These are phyloP conservation scores for Hsuehochloa calcarea DNA, from an alignment of 176 grass and related monocot species.

Conservation along the genomic window DNA sequence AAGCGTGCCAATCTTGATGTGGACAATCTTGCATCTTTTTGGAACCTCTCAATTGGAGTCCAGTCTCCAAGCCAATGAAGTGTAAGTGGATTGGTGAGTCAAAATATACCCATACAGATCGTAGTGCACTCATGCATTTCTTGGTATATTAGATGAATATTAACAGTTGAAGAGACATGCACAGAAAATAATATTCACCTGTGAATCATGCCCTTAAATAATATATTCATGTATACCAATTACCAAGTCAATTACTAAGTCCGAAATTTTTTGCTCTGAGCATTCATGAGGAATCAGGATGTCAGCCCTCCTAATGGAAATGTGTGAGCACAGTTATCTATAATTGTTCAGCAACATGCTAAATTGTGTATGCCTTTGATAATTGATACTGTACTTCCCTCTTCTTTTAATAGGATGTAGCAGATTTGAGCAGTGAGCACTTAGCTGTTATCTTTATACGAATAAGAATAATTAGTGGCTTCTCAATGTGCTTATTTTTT, in stretches of 20 bases:
- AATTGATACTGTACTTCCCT: slow-evolving; percentile 2
- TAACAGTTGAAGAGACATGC: background rate
- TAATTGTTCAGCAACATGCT: slow-evolving; percentile 8
- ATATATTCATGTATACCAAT: background rate
- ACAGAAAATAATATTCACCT: slow-evolving; percentile 22
- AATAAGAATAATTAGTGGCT: slow-evolving; percentile 10
- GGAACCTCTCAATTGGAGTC: no score
- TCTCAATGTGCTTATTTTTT: background rate
- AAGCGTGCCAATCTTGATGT: no score
- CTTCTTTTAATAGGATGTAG: slow-evolving; percentile 1
- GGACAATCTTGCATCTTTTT: no score
- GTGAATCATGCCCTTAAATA: slow-evolving; percentile 25
- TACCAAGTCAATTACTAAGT: background rate
- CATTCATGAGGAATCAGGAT: slow-evolving; percentile 8
- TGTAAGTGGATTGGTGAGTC: slow-evolving; percentile 45
- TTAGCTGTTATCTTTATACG: background rate
- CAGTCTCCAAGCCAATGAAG: slow-evolving; percentile 51
- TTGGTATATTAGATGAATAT: slow-evolving; percentile 12
- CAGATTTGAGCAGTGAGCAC: background rate
- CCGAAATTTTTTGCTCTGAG: background rate
- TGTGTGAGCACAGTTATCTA: background rate
- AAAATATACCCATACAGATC: slow-evolving; percentile 1
- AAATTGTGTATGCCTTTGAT: background rate
- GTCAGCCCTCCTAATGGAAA: background rate
- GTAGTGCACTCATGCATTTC: slow-evolving; percentile 9